Percentiles rank a stretch among this genome's conserved stretches.
These are phyloP conservation scores for Scheffersomyces cryptocercus DNA, from an alignment of 1,139 yeast species.

Conservation along the genomic window DNA sequence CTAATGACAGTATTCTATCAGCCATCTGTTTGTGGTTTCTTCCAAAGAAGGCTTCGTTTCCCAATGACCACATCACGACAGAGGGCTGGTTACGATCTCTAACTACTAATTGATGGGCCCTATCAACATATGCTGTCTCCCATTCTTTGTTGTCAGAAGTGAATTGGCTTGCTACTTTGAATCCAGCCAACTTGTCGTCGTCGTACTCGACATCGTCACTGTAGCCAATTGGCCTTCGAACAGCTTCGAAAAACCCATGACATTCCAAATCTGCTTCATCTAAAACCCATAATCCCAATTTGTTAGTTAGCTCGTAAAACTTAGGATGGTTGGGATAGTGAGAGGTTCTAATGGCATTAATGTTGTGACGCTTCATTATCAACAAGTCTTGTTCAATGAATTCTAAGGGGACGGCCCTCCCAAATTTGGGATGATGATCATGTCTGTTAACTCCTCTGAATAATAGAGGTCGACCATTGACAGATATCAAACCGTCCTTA, in stretches of 20 bases:
- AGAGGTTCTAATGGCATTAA: constrained; percentile 34
- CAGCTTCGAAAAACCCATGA: constrained; percentile 30
- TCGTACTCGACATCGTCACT: constrained; percentile 10
- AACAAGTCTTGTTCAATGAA: constrained; percentile 26
- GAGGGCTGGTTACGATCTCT: constrained; percentile 34
- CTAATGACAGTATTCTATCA: constrained; percentile 19
- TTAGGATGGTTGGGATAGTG: constrained; percentile 29
- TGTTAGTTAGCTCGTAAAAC: constrained; percentile 19
- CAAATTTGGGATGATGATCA: constrained; percentile 29
- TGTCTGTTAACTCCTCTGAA: constrained; percentile 34
- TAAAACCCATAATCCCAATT: constrained; percentile 32
- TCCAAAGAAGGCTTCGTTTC: constrained; percentile 35
- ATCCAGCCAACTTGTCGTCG: constrained; percentile 7
- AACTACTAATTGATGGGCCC: constrained; percentile 27
- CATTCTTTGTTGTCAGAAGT: constrained; percentile 30
- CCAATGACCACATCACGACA: constrained; percentile 37
- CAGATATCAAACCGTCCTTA: constrained; percentile 22
- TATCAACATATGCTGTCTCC: constrained; percentile 31
- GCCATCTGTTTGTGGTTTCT: constrained; percentile 30
- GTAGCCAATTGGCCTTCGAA: constrained; percentile 11
- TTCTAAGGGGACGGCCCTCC: constrained; percentile 33
- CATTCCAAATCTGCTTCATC: constrained; percentile 39
- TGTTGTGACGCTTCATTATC: constrained; percentile 32
- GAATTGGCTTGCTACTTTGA: constrained; percentile 14
- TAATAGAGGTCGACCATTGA: constrained; percentile 27